phyloP scores from a whole-genome alignment of 306 rosid genomes.

The Cucumis melo region DNA sequence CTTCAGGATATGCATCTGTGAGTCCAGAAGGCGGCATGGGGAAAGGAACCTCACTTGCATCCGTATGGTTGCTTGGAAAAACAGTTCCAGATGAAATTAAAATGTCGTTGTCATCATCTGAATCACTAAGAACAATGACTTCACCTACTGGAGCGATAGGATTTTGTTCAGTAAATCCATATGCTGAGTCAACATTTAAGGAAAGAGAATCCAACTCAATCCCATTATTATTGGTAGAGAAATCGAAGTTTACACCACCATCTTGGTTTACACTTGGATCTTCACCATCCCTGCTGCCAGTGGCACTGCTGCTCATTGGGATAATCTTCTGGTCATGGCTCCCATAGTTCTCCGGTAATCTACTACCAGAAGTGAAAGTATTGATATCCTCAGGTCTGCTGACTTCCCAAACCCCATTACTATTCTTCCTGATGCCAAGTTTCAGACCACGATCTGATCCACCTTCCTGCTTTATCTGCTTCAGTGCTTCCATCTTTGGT shows the following conservation, averaged over 20 bases:
- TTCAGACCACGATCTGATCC: slow-evolving; percentile 66
- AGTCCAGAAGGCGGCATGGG: slow-evolving; percentile 44
- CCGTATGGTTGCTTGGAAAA: slow-evolving; percentile 29
- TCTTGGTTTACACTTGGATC: slow-evolving; percentile 90
- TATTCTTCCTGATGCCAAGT: slow-evolving; percentile 65
- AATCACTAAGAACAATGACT: slow-evolving; percentile 81
- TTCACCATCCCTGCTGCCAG: slow-evolving; percentile 79
- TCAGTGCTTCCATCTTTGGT: slow-evolving; percentile 34
- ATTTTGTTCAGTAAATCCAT: slow-evolving; percentile 39
- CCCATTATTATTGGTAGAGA: slow-evolving; percentile 49
- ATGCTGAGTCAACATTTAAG: slow-evolving; percentile 46
- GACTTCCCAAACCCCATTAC: slow-evolving; percentile 74
- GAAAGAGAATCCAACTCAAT: slow-evolving; percentile 61
- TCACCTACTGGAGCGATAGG: slow-evolving; percentile 38
- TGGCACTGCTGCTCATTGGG: slow-evolving; percentile 94
- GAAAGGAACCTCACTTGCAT: slow-evolving; percentile 36
- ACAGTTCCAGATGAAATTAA: slow-evolving; percentile 35
- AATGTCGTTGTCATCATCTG: slow-evolving; percentile 68
- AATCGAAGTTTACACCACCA: slow-evolving; percentile 50
- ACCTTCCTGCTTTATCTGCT: slow-evolving; percentile 71
- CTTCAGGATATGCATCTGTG: slow-evolving; percentile 46
- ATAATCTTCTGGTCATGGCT: slow-evolving; percentile 51
- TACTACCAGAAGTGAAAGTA: slow-evolving; percentile 24
- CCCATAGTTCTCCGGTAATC: slow-evolving; percentile 41
- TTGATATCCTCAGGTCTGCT: slow-evolving; percentile 59